A percentile compares a stretch with the other conserved stretches of the same genome.
Conservation (phyloP, 2,329 filamentous ascomycete genomes). For the Xylaria sp. region DNA sequence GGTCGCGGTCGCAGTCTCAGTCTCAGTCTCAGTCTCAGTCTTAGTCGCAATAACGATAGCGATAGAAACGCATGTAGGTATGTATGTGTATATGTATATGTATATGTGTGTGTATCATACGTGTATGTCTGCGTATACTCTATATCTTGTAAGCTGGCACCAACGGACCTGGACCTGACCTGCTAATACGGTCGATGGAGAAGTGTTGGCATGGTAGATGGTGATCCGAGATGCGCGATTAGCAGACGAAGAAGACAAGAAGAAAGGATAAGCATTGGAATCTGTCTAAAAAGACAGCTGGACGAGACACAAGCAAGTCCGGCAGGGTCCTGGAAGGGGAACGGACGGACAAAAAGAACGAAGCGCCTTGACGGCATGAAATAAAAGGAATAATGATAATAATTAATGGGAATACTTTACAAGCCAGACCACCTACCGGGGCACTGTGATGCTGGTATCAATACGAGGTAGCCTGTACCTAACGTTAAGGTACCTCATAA, state of each 20-base stretch:
- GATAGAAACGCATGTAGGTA: too few species aligned
- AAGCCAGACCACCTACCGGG: constrained; percentile 5
- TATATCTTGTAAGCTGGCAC: too few species aligned
- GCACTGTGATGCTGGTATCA: too few species aligned
- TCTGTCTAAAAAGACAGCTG: neutral
- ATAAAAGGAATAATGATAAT: constrained; percentile 13
- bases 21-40: neutral
- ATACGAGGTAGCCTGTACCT: too few species aligned
- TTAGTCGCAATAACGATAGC: neutral
- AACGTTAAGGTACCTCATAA: too few species aligned
- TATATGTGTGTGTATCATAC: neutral
- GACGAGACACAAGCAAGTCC: constrained; percentile 6
- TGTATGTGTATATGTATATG: too few species aligned
- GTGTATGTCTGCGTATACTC: too few species aligned
- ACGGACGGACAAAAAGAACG: neutral
- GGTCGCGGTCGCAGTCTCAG: neutral
- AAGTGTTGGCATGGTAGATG: constrained; percentile 4
- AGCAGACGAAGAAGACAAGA: constrained; percentile 2
- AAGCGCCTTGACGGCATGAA: neutral
- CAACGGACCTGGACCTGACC: too few species aligned
- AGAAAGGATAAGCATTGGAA: too few species aligned
- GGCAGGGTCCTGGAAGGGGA: constrained; percentile 1
- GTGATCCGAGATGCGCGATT: constrained; percentile 1
- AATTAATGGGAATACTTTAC: constrained; percentile 18
- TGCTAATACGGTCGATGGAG: constrained; percentile 1